A percentile compares a stretch with the other conserved stretches of the same genome.
These are phyloP conservation scores for Linanthus parryae DNA, from an alignment of 148 eudicot species.

Conservation along the genomic window DNA sequence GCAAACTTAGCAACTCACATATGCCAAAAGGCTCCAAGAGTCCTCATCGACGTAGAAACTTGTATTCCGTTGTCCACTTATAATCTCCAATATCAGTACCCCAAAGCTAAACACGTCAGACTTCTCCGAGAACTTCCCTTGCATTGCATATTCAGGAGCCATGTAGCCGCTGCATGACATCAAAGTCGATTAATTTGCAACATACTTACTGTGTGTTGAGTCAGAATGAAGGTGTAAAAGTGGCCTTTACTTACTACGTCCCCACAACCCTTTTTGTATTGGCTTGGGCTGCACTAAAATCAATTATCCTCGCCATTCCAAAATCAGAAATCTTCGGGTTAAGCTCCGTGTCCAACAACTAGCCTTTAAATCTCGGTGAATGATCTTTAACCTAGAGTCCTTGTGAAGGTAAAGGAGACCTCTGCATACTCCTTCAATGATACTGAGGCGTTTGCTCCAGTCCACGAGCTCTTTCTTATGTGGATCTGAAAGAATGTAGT, in stretches of 20 bases:
- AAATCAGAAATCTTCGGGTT: conserved; percentile 49
- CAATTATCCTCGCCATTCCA: conserved; percentile 57
- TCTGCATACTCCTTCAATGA: conserved; percentile 53
- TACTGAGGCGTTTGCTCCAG: conserved; percentile 38
- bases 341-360: conserved; percentile 41
- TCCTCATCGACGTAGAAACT: conserved; percentile 3
- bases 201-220: not conserved
- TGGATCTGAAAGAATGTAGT: conserved; percentile 12
- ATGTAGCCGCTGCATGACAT: no score
- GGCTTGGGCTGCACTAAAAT: conserved; percentile 43
- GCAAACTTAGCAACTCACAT: conserved; percentile 4
- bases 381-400: conserved; percentile 43
- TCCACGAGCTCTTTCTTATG: conserved; percentile 20
- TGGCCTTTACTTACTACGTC: conserved; percentile 44
- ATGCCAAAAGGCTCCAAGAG: conserved; percentile 7
- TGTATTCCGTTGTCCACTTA: conserved; percentile 7
- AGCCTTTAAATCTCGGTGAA: conserved; percentile 50
- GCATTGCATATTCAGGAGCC: conserved; percentile 19
- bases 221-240: no score
- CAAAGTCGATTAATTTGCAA: no score
- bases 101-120: conserved; percentile 22
- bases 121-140: conserved; percentile 18
- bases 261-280: conserved; percentile 55
- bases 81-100: conserved; percentile 12
- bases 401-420: conserved; percentile 57